Evolutionary conservation across 2,329 filamentous ascomycete species (phyloP), one percentile per base, ranked within the genome.

Genomic region (Emergomyces orientalis): DNA sequence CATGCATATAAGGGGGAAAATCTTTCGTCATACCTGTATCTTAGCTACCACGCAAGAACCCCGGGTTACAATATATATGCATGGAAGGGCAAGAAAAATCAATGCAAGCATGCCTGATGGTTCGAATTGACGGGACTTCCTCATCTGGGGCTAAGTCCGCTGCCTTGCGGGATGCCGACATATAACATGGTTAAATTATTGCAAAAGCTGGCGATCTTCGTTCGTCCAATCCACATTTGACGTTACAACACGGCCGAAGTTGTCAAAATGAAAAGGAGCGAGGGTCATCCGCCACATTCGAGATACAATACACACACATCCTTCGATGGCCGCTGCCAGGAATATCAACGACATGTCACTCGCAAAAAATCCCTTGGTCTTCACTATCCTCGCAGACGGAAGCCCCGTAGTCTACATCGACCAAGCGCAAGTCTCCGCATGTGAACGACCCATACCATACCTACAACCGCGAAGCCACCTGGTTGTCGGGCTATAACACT

Each of bases 371-470:
- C 78, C 82, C 4, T 77, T 88, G 45, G 79, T 84, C 0, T 87
- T 84, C 68, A 82, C 81, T 19, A 79, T 88, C 39, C 79, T 88
- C 22, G 69, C 71, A 39, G 73, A 86, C 62, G 86, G 86, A 25
- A 83, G 88, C 45, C 85, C 85, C 1, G 84, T 87, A 62, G 78
- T 88, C 41, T 88, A 88, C 72, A 81, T 86, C 66, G 86, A 86
- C 34, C 83, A 86, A 64, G 86, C 88, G 72, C 86, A 88, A 69
- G 82, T 81, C 64, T 85, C 80, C 69, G 70, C 76, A 1, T 25
- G 78, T 76, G n/a, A 76, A 72, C 41, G 74, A 73, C 56, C 82
- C 82, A 11, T n/a, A n/a, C n/a, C n/a, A n/a, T n/a, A n/a, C n/a
- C n/a, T 74, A 79, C 0, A 78, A 77, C 60, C 81, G 84, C n/a